A percentile compares a stretch with the other conserved stretches of the same genome.
Conservation (phyloP, 495 filamentous ascomycete genomes). For the Lineolata rhizophorae region DNA sequence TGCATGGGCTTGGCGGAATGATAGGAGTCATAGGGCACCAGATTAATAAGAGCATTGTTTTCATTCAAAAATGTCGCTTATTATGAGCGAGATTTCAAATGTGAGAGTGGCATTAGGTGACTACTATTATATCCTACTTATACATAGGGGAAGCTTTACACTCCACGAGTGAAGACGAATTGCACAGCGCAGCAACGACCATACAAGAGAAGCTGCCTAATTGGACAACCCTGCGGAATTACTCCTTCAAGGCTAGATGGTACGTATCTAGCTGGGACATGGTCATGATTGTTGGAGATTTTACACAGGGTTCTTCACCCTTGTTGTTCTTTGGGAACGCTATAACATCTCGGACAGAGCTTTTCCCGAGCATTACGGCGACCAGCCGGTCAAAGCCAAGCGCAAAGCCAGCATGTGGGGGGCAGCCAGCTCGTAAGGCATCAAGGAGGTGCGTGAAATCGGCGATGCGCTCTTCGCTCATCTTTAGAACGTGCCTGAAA, state of each 20-base stretch:
- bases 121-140: too few species aligned
- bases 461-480: conserved; percentile 30
- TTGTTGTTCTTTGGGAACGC: conserved; percentile 86
- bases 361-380: conserved; percentile 54
- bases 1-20: too few species aligned
- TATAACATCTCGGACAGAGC: conserved; percentile 74
- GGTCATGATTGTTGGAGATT: conserved; percentile 43
- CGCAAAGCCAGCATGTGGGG: conserved; percentile 89
- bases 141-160: too few species aligned
- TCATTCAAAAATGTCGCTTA: too few species aligned
- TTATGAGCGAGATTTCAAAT: too few species aligned
- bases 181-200: too few species aligned
- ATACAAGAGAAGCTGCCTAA: too few species aligned
- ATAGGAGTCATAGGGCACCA: too few species aligned
- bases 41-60: too few species aligned
- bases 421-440: conserved; percentile 70
- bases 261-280: conserved; percentile 46
- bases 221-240: too few species aligned
- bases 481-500: conserved; percentile 59
- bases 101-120: too few species aligned
- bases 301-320: conserved; percentile 64
- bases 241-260: conserved; percentile 28
- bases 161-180: too few species aligned
- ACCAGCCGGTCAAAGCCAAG: conserved; percentile 79
- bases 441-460: conserved; percentile 72